Conservation (phyloP, 2,329 filamentous ascomycete genomes). For the Fusarium sp. region DNA sequence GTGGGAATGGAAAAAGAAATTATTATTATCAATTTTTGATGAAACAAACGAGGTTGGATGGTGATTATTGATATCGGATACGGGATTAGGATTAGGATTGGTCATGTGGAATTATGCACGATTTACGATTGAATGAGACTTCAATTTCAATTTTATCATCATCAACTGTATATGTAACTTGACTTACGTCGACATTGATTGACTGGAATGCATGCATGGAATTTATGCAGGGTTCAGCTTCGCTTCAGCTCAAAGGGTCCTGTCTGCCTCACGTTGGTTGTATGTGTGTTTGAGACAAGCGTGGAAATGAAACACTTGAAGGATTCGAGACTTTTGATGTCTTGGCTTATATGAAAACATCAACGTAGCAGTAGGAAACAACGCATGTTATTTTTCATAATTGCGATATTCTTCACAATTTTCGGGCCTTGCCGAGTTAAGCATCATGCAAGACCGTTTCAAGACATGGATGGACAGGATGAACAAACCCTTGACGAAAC, state of each 20-base stretch:
- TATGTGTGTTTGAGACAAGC: conserved; percentile 21
- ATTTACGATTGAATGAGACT: conserved; percentile 27
- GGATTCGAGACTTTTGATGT: conserved; percentile 1
- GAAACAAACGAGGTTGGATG: neutral
- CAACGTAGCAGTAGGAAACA: neutral
- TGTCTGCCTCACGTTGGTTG: conserved; percentile 5
- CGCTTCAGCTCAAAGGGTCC: neutral
- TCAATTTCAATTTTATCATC: neutral
- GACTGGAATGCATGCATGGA: neutral
- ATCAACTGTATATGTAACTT: neutral
- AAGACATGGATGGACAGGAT: conserved; percentile 10
- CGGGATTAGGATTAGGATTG: neutral
- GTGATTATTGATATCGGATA: neutral
- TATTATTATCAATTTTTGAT: neutral
- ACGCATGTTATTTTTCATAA: conserved; percentile 5
- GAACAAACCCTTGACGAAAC: neutral
- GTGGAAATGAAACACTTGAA: conserved; percentile 22
- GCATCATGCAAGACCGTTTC: conserved; percentile 26
- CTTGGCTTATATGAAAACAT: conserved; percentile 7
- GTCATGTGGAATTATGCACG: conserved; percentile 11
- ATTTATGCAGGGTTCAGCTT: conserved; percentile 1
- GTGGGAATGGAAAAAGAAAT: conserved; percentile 15
- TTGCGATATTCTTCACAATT: conserved; percentile 2
- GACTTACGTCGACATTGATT: neutral
- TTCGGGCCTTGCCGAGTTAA: conserved; percentile 21